Evolutionary conservation across 371 early-diverging fungal species (phyloP).

Genomic region (Entomophthora muscae): DNA sequence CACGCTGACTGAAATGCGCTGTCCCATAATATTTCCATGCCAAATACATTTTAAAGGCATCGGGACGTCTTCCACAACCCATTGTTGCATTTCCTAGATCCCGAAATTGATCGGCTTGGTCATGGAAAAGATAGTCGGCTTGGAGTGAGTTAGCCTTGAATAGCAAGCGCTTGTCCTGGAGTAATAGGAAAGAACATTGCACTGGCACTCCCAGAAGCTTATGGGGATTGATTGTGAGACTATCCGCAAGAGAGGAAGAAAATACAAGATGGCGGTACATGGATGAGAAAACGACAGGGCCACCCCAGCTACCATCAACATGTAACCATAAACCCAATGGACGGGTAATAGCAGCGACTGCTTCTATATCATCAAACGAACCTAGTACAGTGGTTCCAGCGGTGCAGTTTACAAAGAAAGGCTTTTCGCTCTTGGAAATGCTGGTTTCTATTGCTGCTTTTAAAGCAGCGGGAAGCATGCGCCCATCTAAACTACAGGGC

Average conservation of each 20-base stretch:
- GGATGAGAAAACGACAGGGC: conserved; percentile 37
- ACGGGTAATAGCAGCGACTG: conserved; percentile 33
- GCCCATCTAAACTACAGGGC: conserved; percentile 36
- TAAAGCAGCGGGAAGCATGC: conserved; percentile 36
- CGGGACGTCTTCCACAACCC: conserved; percentile 73
- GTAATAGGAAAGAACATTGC: conserved; percentile 62
- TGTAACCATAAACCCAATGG: conserved; percentile 63
- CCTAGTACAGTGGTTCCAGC: conserved; percentile 80
- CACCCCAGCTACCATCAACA: conserved; percentile 76
- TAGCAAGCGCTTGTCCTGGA: conserved; percentile 27
- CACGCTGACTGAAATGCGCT: conserved; percentile 23
- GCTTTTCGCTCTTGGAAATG: conserved; percentile 23
- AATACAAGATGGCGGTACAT: conserved; percentile 22
- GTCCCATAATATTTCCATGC: conserved; percentile 65
- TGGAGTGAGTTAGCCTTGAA: conserved; percentile 33
- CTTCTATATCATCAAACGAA: conserved; percentile 56
- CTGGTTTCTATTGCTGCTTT: conserved; percentile 27
- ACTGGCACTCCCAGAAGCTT: conserved; percentile 69
- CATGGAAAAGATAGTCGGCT: conserved; percentile 63
- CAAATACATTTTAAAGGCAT: conserved; percentile 65
- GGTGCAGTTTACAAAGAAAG: conserved; percentile 72
- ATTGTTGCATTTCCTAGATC: conserved; percentile 68
- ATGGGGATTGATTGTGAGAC: conserved; percentile 72
- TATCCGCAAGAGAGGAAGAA: conserved; percentile 35
- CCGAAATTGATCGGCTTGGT: not conserved